Evolutionary conservation across 805 yeast genomes (phyloP).

Genomic region (Sugiyamaella mastotermitis): DNA sequence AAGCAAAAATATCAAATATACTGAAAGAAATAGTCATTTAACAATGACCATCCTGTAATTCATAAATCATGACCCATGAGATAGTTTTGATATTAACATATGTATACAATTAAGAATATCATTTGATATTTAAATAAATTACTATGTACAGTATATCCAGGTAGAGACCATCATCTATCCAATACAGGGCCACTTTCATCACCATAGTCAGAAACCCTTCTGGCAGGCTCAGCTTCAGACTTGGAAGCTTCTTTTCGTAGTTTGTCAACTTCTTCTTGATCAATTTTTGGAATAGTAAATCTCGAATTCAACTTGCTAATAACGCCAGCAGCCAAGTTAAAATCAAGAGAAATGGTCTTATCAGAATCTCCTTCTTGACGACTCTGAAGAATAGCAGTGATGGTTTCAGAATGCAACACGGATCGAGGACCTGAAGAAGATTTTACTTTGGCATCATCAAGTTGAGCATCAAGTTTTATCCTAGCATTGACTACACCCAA

Average conservation of each 20-base stretch:
- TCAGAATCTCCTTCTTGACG: constrained; percentile 20
- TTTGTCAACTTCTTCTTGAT: not conserved
- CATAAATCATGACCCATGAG: too few relatives aligned
- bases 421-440: constrained; percentile 2
- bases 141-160: too few relatives aligned
- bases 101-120: too few relatives aligned
- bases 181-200: constrained; percentile 1
- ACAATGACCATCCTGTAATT: too few relatives aligned
- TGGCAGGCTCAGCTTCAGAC: too few relatives aligned
- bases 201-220: too few relatives aligned
- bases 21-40: too few relatives aligned
- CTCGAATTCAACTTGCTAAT: constrained; percentile 13
- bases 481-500: constrained; percentile 20
- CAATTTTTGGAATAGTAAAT: constrained; percentile 4
- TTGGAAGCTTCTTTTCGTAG: not conserved
- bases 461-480: not conserved
- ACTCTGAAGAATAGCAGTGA: constrained; percentile 19
- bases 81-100: too few relatives aligned
- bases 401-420: constrained; percentile 20
- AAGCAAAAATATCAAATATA: too few relatives aligned
- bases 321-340: constrained; percentile 17
- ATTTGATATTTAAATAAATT: too few relatives aligned
- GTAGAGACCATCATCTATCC: too few relatives aligned
- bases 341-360: constrained; percentile 15
- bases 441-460: not conserved